Conservation (phyloP, 805 yeast species). For the Wickerhamiella brachini region DNA sequence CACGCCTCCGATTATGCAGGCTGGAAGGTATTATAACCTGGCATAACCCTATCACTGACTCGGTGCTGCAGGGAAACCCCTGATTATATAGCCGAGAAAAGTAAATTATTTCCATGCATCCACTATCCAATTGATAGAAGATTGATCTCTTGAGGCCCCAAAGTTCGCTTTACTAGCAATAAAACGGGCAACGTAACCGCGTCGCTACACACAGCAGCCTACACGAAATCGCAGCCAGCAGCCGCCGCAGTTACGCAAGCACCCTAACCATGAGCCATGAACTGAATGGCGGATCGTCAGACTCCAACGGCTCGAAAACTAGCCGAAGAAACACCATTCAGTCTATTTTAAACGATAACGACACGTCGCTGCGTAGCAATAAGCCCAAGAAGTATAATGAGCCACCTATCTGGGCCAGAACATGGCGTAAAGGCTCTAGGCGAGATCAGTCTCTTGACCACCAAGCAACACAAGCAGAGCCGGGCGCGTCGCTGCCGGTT, state of each 20-base stretch:
- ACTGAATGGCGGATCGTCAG: not conserved
- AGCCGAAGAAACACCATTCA: not conserved
- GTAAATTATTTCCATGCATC: not conserved
- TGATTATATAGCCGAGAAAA: not conserved
- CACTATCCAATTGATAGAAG: no score
- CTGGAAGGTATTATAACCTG: no score
- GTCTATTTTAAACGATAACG: not conserved
- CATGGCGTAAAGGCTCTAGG: conserved; percentile 29
- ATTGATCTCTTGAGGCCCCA: no score
- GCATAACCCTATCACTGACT: not conserved
- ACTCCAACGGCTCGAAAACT: not conserved
- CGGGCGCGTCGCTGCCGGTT: no score
- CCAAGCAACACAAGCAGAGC: not conserved
- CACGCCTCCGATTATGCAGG: no score
- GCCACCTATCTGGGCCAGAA: conserved; percentile 78
- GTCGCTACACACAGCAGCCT: no score
- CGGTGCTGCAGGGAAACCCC: not conserved
- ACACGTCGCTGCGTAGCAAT: not conserved
- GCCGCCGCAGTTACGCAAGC: not conserved
- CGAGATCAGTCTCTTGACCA: not conserved
- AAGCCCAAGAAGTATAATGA: conserved; percentile 6
- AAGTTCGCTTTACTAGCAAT: no score
- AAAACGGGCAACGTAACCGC: no score
- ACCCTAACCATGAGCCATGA: not conserved
- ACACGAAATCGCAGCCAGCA: no score